Evolutionary conservation across 768 basidiomycete genomes (phyloP).

Genomic region (Infundibulicybe gibba): DNA sequence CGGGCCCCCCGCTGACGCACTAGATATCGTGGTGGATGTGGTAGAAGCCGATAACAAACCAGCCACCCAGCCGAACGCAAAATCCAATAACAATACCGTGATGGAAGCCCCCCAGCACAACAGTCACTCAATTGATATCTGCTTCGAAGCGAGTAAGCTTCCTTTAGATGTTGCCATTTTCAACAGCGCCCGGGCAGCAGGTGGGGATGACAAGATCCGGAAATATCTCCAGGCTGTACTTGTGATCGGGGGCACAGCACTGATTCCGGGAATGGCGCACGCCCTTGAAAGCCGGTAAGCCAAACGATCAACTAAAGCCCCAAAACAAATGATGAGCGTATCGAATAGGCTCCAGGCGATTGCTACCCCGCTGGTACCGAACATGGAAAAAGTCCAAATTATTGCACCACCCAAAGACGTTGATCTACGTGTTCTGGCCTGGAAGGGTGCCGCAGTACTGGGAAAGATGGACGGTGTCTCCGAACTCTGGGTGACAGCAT

Average conservation of each 20-base stretch:
- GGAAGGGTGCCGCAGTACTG: conserved; percentile 93
- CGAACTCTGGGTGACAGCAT: conserved; percentile 84
- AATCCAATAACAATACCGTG: background rate
- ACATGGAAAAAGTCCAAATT: conserved; percentile 87
- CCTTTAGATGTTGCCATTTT: conserved; percentile 92
- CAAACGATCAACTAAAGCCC: no score
- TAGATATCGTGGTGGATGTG: conserved; percentile 33
- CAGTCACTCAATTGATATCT: conserved; percentile 61
- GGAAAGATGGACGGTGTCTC: conserved; percentile 87
- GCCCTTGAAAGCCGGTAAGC: conserved; percentile 83
- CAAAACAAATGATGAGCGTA: background rate
- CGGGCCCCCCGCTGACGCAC: conserved; percentile 16
- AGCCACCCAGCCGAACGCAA: conserved; percentile 16
- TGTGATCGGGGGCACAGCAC: conserved; percentile 81
- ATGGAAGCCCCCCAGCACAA: conserved; percentile 3
- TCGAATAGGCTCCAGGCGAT: conserved; percentile 69
- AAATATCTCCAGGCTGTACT: conserved; percentile 87
- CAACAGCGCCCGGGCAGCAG: conserved; percentile 85
- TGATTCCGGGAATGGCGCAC: conserved; percentile 78
- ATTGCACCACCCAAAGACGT: conserved; percentile 94
- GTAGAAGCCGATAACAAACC: conserved; percentile 40
- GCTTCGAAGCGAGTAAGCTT: conserved; percentile 82
- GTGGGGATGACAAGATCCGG: conserved; percentile 84
- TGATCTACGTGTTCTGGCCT: conserved; percentile 84
- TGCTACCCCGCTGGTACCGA: conserved; percentile 74